Evolutionary conservation across 805 yeast species (phyloP), one percentile per base, ranked within the genome.

Genomic region (Deakozyma indianensis): DNA sequence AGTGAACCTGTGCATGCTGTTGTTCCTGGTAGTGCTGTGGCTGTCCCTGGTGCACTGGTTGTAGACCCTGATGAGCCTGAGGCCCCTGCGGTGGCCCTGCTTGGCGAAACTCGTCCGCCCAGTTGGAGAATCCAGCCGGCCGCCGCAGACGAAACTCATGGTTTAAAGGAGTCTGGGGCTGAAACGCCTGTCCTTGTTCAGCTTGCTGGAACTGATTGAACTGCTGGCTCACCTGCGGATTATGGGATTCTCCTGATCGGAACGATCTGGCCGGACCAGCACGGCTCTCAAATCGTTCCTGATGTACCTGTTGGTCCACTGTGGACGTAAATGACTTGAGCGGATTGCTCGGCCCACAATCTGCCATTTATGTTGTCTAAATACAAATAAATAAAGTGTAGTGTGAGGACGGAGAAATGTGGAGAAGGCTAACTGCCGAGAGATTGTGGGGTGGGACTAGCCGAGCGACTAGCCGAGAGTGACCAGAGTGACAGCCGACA

Each of bases 101-200:
- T n/a, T n/a, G n/a, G n/a, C n/a, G n/a, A n/a, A 32, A 32, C 38
- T 32, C 38, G 18, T 32, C 18, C 18, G 38, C 38, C 38, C 38
- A 32, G 38, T 32, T 32, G 18, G 18, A 9, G 18, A 32, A 32
- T 7, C 38, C 38, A 7, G 38, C 38, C 9, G 38, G 38, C 4
- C 18, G 38, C 18, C 38, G 38, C 18, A 32, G 18, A 14, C 14
- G 28, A 14, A 14, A 25, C n/a, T n/a, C n/a, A n/a, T n/a, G n/a
- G n/a, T n/a, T n/a, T n/a, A n/a, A n/a, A n/a, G n/a, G n/a, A n/a
- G n/a, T n/a, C n/a, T n/a, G n/a, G n/a, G n/a, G n/a, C n/a, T n/a
- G n/a, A n/a, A n/a, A n/a, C n/a, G n/a, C n/a, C n/a, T n/a, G n/a
- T n/a, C n/a, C n/a, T n/a, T n/a, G n/a, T n/a, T n/a, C n/a, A n/a